A percentile compares a stretch with the other conserved stretches of the same genome.
Conservation (phyloP, 2,329 filamentous ascomycete species). For the Phialophora tarda region DNA sequence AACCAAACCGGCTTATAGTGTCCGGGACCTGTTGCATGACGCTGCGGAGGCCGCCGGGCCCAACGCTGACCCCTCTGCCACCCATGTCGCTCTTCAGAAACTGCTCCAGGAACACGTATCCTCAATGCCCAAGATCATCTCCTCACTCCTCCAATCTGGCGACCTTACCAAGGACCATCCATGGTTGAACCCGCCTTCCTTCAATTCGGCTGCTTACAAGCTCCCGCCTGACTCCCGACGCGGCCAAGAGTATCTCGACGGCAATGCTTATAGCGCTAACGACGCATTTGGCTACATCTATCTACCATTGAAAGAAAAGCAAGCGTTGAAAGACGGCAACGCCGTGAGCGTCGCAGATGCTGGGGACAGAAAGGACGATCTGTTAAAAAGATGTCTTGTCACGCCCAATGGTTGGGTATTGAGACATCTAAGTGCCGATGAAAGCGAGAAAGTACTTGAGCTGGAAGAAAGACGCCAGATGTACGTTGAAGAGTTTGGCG, state of each 20-base stretch:
- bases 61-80: conserved; percentile 13
- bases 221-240: conserved; percentile 36
- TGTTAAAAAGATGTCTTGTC: conserved; percentile 53
- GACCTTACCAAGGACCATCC: conserved; percentile 48
- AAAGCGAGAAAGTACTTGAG: conserved; percentile 53
- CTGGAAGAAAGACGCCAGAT: conserved; percentile 49
- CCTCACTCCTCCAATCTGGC: conserved; percentile 34
- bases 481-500: conserved; percentile 48
- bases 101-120: conserved; percentile 35
- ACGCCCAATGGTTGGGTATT: conserved; percentile 54
- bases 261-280: conserved; percentile 39
- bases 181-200: conserved; percentile 48
- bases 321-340: conserved; percentile 49
- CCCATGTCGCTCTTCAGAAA: conserved; percentile 30
- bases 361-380: conserved; percentile 42
- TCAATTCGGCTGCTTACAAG: conserved; percentile 38
- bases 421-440: conserved; percentile 52
- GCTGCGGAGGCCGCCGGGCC: conserved; percentile 23
- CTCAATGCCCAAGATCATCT: conserved; percentile 36
- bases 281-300: conserved; percentile 49
- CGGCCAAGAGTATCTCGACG: conserved; percentile 40
- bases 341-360: conserved; percentile 47
- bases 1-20: conserved; percentile 28
- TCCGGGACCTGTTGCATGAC: conserved; percentile 37
- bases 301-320: conserved; percentile 52